These are phyloP conservation scores for Bombardia bombarda DNA, from an alignment of 495 filamentous ascomycete genomes.

Conservation along the genomic window DNA sequence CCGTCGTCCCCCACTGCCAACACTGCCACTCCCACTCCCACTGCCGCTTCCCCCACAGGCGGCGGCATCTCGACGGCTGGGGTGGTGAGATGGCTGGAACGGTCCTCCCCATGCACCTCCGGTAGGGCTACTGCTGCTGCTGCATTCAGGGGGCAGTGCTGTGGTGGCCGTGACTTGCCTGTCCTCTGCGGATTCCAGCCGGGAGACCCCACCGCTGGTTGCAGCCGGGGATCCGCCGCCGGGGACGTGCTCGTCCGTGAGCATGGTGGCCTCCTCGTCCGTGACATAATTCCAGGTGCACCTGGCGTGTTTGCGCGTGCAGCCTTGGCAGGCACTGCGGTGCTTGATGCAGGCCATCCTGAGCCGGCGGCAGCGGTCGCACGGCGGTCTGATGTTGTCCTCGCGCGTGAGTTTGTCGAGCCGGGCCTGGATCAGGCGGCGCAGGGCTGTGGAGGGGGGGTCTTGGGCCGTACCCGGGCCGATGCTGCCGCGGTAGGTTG, in stretches of 20 bases:
- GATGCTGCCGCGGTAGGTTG: neutral
- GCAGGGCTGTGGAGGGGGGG: conserved; percentile 29
- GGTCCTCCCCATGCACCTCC: too few species aligned
- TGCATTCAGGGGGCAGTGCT: neutral
- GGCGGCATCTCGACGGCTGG: neutral
- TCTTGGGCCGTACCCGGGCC: neutral
- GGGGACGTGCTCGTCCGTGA: neutral
- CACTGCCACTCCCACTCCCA: neutral
- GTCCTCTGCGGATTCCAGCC: neutral
- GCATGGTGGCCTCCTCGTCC: conserved; percentile 50
- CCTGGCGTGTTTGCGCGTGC: conserved; percentile 81
- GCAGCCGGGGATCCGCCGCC: neutral
- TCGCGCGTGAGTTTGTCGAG: conserved; percentile 71
- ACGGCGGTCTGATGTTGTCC: conserved; percentile 66
- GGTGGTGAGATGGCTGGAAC: too few species aligned
- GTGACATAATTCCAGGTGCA: conserved; percentile 74
- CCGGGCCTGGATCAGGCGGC: conserved; percentile 58
- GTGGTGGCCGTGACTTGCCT: neutral
- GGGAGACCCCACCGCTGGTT: neutral
- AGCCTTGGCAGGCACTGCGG: conserved; percentile 75
- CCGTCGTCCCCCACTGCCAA: neutral
- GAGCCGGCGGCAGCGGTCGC: conserved; percentile 72
- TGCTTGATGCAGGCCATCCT: conserved; percentile 80
- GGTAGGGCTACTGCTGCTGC: neutral
- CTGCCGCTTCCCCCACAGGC: neutral